Evolutionary conservation across 2,329 filamentous ascomycete species (phyloP).

Genomic region (Pyricularia grisea): DNA sequence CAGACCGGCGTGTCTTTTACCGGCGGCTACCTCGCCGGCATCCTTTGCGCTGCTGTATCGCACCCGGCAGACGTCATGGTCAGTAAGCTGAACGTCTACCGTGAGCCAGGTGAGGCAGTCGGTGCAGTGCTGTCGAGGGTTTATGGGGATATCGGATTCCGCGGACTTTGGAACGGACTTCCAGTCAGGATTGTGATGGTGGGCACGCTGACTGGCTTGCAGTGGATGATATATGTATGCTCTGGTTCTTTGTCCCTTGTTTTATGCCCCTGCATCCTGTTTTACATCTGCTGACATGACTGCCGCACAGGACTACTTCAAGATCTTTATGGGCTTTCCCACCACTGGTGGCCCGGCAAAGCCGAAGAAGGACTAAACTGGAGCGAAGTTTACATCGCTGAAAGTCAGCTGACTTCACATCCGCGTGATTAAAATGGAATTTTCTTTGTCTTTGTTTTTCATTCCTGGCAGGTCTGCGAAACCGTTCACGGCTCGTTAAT

Average conservation of each 20-base stretch:
- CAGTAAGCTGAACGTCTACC: slow-evolving; percentile 78
- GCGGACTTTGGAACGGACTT: slow-evolving; percentile 85
- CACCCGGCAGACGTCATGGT: slow-evolving; percentile 86
- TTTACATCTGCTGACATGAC: background rate
- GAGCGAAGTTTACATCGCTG: background rate
- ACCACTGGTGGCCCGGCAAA: slow-evolving; percentile 63
- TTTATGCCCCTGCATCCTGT: background rate
- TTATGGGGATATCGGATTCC: slow-evolving; percentile 79
- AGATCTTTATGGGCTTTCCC: slow-evolving; percentile 81
- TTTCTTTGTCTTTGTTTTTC: background rate
- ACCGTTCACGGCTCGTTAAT: too few relatives aligned
- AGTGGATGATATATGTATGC: slow-evolving; percentile 86
- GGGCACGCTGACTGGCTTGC: slow-evolving; percentile 69
- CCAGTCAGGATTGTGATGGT: slow-evolving; percentile 86
- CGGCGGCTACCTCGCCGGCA: slow-evolving; percentile 78
- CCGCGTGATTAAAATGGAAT: background rate
- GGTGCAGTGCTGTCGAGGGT: slow-evolving; percentile 69
- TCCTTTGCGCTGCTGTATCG: slow-evolving; percentile 75
- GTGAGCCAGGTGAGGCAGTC: slow-evolving; percentile 67
- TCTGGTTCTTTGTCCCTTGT: background rate
- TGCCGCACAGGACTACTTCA: slow-evolving; percentile 64
- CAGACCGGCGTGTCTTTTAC: slow-evolving; percentile 82
- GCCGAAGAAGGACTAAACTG: slow-evolving; percentile 33
- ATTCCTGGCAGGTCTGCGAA: background rate
- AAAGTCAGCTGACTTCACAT: background rate